These are phyloP conservation scores for Gamarada debralockiae DNA, from an alignment of 495 filamentous ascomycete genomes.

Conservation along the genomic window DNA sequence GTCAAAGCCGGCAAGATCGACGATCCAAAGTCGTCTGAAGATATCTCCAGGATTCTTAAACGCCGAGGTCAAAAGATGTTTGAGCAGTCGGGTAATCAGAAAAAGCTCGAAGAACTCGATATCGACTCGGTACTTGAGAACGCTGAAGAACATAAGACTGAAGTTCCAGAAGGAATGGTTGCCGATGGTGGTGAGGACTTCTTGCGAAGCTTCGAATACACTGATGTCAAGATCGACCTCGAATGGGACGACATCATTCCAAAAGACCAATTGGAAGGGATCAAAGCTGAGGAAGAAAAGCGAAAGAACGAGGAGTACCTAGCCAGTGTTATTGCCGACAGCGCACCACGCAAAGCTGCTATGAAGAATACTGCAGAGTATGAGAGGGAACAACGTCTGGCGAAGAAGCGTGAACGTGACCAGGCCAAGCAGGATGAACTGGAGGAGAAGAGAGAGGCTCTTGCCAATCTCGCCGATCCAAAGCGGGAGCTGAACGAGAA, in stretches of 20 bases:
- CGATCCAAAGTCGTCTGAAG: conserved; percentile 82
- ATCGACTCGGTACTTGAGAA: conserved; percentile 95
- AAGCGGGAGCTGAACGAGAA: conserved; percentile 82
- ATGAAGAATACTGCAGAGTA: conserved; percentile 60
- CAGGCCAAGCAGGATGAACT: conserved; percentile 59
- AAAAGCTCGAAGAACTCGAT: conserved; percentile 95
- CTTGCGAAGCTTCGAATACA: conserved; percentile 81
- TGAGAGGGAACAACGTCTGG: conserved; percentile 80
- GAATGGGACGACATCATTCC: conserved; percentile 99
- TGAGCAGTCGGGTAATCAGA: conserved; percentile 90
- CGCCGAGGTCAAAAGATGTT: conserved; percentile 95
- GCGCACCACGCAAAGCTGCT: conserved; percentile 73
- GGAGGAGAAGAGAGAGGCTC: conserved; percentile 45
- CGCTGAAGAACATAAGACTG: conserved; percentile 91
- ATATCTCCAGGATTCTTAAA: conserved; percentile 91
- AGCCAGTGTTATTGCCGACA: conserved; percentile 77
- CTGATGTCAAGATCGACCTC: conserved; percentile 88
- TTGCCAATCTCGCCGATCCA: conserved; percentile 65
- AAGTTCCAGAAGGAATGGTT: conserved; percentile 83
- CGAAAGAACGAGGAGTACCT: conserved; percentile 81
- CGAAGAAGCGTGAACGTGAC: conserved; percentile 87
- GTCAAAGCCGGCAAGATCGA: conserved; percentile 43
- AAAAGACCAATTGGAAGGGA: conserved; percentile 79
- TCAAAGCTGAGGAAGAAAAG: conserved; percentile 84
- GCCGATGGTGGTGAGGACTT: conserved; percentile 93